Evolutionary conservation across 192 early-diverging fungal genomes (phyloP).

Genomic region (Rhizophagus clarus): DNA sequence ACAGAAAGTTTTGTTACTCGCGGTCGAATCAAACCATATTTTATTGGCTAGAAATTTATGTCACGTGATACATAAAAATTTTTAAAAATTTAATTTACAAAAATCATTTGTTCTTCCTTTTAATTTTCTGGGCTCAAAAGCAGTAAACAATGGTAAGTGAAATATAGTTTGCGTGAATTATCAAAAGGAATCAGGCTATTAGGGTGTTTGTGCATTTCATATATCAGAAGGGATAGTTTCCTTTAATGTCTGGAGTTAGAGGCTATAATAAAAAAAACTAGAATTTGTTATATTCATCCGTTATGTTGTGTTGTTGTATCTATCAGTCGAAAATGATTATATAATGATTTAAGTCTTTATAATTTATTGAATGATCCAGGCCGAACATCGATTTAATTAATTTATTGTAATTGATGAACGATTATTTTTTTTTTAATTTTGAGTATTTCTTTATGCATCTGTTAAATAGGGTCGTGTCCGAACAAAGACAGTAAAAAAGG

Average conservation of each 20-base stretch:
- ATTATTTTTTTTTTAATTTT: too few relatives aligned
- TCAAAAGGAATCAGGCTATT: neutral
- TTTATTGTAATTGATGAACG: too few relatives aligned
- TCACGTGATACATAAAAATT: neutral
- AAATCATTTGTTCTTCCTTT: neutral
- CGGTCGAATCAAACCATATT: neutral
- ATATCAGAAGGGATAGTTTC: neutral
- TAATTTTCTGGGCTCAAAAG: neutral
- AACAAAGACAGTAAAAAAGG: constrained; percentile 99
- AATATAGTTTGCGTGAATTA: neutral
- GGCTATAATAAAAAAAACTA: too few relatives aligned
- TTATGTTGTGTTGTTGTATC: too few relatives aligned
- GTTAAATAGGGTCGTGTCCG: constrained; percentile 85
- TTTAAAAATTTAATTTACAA: neutral
- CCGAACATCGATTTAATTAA: too few relatives aligned
- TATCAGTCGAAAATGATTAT: too few relatives aligned
- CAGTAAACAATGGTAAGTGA: neutral
- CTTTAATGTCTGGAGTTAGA: neutral
- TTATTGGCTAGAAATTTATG: neutral
- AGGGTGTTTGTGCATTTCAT: too few relatives aligned
- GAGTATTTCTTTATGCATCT: neutral
- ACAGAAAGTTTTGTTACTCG: neutral
- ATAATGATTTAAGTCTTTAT: too few relatives aligned
- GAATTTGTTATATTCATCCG: too few relatives aligned
- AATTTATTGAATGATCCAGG: too few relatives aligned